These are phyloP conservation scores for Ormosia emarginata DNA, from an alignment of 306 rosid species.

Conservation along the genomic window DNA sequence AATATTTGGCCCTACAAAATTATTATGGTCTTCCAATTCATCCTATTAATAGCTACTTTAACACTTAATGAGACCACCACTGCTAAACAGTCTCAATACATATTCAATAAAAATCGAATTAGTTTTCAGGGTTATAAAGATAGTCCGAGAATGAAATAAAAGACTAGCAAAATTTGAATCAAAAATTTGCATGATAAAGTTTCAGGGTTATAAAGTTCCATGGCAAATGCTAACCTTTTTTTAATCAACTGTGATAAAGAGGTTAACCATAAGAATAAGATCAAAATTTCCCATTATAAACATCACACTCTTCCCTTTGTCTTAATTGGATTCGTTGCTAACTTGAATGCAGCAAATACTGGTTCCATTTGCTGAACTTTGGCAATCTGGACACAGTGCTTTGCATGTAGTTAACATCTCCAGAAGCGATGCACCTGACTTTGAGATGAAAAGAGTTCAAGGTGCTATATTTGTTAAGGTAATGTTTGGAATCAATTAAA, in stretches of 20 bases:
- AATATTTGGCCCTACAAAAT: background rate
- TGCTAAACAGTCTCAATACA: background rate
- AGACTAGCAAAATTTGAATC: too few species aligned
- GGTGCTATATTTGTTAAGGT: too few species aligned
- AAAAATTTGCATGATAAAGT: too few species aligned
- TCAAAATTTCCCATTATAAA: background rate
- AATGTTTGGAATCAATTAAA: too few species aligned
- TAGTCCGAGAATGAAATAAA: too few species aligned
- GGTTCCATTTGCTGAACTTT: conserved; percentile 35
- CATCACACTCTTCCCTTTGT: conserved; percentile 23
- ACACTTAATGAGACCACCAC: background rate
- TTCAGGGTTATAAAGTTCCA: background rate
- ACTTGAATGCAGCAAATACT: conserved; percentile 34
- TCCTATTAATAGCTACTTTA: background rate
- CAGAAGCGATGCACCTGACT: too few species aligned
- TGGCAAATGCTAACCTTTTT: background rate
- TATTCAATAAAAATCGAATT: background rate
- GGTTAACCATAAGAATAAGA: background rate
- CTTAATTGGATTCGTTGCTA: conserved; percentile 46
- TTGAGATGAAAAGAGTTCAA: too few species aligned
- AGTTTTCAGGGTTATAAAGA: too few species aligned
- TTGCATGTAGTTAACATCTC: too few species aligned
- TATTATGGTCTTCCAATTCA: background rate
- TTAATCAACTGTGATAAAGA: background rate
- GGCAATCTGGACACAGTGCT: background rate